phyloP scores from a whole-genome alignment of 2,329 filamentous ascomycete species.

The Aspergillus fijiensis region DNA sequence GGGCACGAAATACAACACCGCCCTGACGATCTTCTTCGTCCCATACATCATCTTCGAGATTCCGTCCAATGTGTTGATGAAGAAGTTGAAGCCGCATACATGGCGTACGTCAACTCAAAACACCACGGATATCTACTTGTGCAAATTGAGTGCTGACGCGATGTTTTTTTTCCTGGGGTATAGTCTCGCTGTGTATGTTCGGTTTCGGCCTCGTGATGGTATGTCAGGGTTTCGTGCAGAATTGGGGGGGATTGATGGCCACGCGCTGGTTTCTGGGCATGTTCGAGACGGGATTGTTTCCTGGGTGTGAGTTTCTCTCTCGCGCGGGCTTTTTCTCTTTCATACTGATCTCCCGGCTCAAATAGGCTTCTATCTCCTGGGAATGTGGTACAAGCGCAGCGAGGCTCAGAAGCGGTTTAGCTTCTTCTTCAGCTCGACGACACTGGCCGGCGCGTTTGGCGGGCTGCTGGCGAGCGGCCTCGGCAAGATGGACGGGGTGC shows the following conservation, averaged over 20 bases:
- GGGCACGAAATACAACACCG: slow-evolving; percentile 64
- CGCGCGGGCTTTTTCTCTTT: rapidly evolving
- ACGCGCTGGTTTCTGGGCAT: slow-evolving; percentile 79
- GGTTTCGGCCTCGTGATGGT: slow-evolving; percentile 74
- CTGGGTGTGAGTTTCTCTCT: slow-evolving; percentile 55
- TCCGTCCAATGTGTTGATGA: slow-evolving; percentile 68
- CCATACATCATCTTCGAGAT: slow-evolving; percentile 66
- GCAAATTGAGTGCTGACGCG: not conserved
- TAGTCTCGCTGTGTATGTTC: slow-evolving; percentile 76
- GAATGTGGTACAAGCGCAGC: slow-evolving; percentile 77
- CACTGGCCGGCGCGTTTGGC: slow-evolving; percentile 59
- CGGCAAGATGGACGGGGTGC: slow-evolving; percentile 53
- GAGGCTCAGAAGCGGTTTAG: slow-evolving; percentile 86
- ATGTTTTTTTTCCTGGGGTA: not conserved
- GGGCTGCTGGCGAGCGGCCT: slow-evolving; percentile 59
- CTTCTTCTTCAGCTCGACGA: slow-evolving; percentile 77
- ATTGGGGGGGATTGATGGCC: slow-evolving; percentile 71
- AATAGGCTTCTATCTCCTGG: slow-evolving; percentile 60
- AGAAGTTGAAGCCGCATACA: slow-evolving; percentile 63
- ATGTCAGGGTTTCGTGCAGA: slow-evolving; percentile 73
- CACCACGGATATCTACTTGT: too few relatives aligned
- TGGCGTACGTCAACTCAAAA: slow-evolving; percentile 51
- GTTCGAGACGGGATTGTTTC: slow-evolving; percentile 69
- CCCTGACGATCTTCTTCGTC: slow-evolving; percentile 74
- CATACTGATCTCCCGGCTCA: not conserved